Conservation (phyloP, 306 rosid species). For the Benincasa hispida region DNA sequence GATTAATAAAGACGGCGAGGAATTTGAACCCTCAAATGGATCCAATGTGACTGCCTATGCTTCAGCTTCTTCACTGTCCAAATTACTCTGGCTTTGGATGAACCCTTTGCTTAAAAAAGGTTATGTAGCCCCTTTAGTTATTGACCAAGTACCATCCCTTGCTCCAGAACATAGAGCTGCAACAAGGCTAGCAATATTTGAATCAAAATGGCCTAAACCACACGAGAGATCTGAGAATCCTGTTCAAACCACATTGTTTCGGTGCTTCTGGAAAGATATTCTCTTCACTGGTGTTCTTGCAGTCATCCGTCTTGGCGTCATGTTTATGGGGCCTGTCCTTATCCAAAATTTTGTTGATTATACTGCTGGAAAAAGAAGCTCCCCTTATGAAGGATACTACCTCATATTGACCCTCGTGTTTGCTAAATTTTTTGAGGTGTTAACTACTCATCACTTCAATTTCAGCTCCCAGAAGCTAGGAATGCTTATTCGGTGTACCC, state of each 20-base stretch:
- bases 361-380: slow-evolving; percentile 70
- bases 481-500: slow-evolving; percentile 75
- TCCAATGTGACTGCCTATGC: slow-evolving; percentile 54
- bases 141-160: slow-evolving; percentile 62
- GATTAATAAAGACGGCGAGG: slow-evolving; percentile 16
- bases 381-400: slow-evolving; percentile 72
- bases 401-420: slow-evolving; percentile 49
- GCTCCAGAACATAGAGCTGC: slow-evolving; percentile 68
- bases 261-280: slow-evolving; percentile 67
- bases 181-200: slow-evolving; percentile 48
- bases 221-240: slow-evolving; percentile 56
- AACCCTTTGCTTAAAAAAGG: slow-evolving; percentile 81
- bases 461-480: slow-evolving; percentile 85
- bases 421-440: slow-evolving; percentile 64
- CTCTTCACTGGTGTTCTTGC: slow-evolving; percentile 76
- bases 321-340: slow-evolving; percentile 70
- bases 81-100: slow-evolving; percentile 82
- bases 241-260: slow-evolving; percentile 54
- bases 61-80: slow-evolving; percentile 61
- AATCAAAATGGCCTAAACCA: slow-evolving; percentile 71
- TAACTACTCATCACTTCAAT: slow-evolving; percentile 71
- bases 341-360: slow-evolving; percentile 65
- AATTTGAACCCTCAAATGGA: slow-evolving; percentile 19
- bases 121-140: slow-evolving; percentile 41
- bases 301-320: slow-evolving; percentile 41